Evolutionary conservation across 192 early-diverging fungal species (phyloP).

Genomic region (Rhizophlyctis rosea): DNA sequence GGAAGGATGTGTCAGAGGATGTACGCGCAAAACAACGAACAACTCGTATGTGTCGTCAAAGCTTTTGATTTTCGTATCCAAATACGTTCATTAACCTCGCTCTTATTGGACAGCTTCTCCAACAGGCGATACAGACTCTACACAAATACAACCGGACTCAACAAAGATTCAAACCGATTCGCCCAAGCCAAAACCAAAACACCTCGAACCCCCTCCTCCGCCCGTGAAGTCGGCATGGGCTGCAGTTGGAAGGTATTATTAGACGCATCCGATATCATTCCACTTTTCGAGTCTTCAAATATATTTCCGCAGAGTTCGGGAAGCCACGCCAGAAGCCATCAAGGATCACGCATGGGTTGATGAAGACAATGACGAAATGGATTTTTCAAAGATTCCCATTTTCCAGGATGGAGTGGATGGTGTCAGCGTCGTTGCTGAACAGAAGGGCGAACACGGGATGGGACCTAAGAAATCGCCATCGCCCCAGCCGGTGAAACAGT

Average conservation of each 20-base stretch:
- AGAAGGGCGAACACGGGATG: background rate
- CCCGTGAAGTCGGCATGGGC: background rate
- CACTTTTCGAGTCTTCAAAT: background rate
- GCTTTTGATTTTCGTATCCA: background rate
- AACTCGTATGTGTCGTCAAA: background rate
- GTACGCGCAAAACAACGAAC: background rate
- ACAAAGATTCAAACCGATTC: background rate
- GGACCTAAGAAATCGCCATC: too few species aligned
- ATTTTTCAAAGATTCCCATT: constrained; percentile 14
- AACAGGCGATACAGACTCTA: background rate
- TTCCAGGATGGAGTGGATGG: constrained; percentile 19
- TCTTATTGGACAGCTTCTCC: background rate
- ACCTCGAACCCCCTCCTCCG: too few species aligned
- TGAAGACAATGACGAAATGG: constrained; percentile 16
- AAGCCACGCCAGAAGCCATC: background rate
- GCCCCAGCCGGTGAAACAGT: too few species aligned
- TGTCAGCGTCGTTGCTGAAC: constrained; percentile 8
- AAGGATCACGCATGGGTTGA: constrained; percentile 22
- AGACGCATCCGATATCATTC: background rate
- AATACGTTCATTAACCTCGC: background rate
- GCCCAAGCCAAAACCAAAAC: too few species aligned
- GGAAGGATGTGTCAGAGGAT: background rate
- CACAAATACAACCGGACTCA: background rate
- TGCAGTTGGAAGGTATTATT: background rate
- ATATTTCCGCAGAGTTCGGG: background rate